Evolutionary conservation across 2,329 filamentous ascomycete species (phyloP).

Genomic region (Fusarium temperatum): DNA sequence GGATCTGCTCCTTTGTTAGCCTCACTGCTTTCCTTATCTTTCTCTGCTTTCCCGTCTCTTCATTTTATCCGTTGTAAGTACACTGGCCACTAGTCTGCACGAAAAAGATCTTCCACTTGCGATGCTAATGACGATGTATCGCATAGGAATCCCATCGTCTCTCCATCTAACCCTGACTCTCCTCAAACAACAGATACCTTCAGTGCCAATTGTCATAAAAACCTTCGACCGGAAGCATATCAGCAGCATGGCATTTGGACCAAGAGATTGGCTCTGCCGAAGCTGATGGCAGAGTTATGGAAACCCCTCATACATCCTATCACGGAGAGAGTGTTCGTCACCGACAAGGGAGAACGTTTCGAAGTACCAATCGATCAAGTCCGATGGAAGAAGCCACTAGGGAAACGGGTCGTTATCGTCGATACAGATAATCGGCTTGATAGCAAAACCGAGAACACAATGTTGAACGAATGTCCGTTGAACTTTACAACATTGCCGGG

Average conservation of each 20-base stretch:
- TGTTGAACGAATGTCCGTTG: conserved; percentile 3
- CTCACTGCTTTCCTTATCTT: background rate
- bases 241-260: background rate
- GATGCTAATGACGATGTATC: background rate
- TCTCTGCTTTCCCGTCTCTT: background rate
- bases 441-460: background rate
- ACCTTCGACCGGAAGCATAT: background rate
- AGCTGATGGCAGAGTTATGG: conserved; percentile 3
- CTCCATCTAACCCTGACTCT: background rate
- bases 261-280: background rate
- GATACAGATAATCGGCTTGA: conserved; percentile 14
- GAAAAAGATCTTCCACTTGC: fast-evolving
- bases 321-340: background rate
- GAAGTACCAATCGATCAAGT: background rate
- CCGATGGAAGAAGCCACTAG: conserved; percentile 7
- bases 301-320: conserved; percentile 10
- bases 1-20: background rate
- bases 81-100: fast-evolving
- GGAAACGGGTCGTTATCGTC: background rate
- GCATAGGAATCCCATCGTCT: background rate
- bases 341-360: conserved; percentile 10
- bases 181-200: background rate
- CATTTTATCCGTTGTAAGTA: background rate
- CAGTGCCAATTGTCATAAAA: background rate
- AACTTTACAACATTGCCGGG: background rate